Evolutionary conservation across 1,139 yeast species (phyloP).

Genomic region (Pichia sp.): DNA sequence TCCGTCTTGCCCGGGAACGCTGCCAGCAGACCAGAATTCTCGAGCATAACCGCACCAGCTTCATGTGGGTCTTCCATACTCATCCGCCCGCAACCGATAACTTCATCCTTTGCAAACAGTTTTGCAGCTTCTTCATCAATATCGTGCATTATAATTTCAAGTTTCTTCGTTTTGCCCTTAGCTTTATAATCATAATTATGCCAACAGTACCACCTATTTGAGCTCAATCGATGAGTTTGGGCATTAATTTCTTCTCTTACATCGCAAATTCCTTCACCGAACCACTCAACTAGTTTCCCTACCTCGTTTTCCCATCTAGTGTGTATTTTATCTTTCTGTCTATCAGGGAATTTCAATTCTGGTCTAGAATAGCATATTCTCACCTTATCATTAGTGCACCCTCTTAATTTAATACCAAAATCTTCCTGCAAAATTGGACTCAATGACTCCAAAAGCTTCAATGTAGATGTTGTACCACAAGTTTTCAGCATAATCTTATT

Average conservation of each 20-base stretch:
- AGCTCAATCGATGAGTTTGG: too few relatives aligned
- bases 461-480: constrained; percentile 92
- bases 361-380: constrained; percentile 86
- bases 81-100: not conserved
- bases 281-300: constrained; percentile 53
- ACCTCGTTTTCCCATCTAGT: constrained; percentile 70
- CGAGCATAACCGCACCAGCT: not conserved
- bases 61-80: not conserved
- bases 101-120: not conserved
- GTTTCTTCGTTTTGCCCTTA: not conserved
- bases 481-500: constrained; percentile 85
- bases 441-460: constrained; percentile 24
- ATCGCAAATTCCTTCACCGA: constrained; percentile 58
- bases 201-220: constrained; percentile 1
- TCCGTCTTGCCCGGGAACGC: constrained; percentile 33
- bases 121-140: not conserved
- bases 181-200: not conserved
- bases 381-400: constrained; percentile 35
- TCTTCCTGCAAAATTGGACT: not conserved
- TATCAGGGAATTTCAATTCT: constrained; percentile 86
- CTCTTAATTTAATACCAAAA: not conserved
- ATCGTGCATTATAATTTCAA: not conserved
- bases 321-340: constrained; percentile 39
- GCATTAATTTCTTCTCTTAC: too few relatives aligned
- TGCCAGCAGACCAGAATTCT: not conserved